Evolutionary conservation across 1,139 yeast genomes (phyloP).

Genomic region (Sugiyamaella japonica): DNA sequence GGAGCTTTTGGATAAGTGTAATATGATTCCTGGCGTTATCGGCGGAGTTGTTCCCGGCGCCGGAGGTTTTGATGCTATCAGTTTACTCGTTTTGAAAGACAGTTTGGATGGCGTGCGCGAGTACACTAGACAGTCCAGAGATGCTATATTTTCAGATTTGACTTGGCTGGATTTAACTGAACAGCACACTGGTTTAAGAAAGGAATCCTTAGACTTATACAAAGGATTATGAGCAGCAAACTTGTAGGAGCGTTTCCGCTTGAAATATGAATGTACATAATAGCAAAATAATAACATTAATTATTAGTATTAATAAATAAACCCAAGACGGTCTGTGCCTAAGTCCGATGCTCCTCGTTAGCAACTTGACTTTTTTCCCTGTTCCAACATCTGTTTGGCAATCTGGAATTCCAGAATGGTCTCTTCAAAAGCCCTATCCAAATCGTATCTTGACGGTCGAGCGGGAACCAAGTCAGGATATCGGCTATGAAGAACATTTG

Average conservation of each 20-base stretch:
- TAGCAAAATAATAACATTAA: constrained; percentile 6
- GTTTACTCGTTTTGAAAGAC: constrained; percentile 60
- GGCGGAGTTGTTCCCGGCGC: constrained; percentile 99
- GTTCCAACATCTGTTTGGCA: not conserved
- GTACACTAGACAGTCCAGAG: constrained; percentile 35
- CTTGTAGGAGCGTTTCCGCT: not conserved
- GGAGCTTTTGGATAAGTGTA: constrained; percentile 60
- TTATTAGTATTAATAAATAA: not conserved
- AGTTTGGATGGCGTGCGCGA: constrained; percentile 45
- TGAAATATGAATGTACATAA: not conserved
- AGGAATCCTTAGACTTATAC: constrained; percentile 24
- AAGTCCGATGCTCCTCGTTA: too few species aligned
- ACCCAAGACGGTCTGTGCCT: too few species aligned
- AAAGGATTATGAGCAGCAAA: not conserved
- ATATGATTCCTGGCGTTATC: constrained; percentile 63
- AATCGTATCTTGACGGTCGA: constrained; percentile 4
- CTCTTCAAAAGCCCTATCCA: constrained; percentile 14
- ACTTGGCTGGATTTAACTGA: constrained; percentile 41
- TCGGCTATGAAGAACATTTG: constrained; percentile 42
- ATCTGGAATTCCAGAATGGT: constrained; percentile 14
- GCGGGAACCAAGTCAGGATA: constrained; percentile 46
- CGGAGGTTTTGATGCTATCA: constrained; percentile 93
- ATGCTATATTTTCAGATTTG: constrained; percentile 30
- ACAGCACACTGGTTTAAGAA: constrained; percentile 38
- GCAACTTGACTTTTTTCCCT: too few species aligned